These are phyloP conservation scores for Lachnellula willkommii DNA, from an alignment of 2,329 filamentous ascomycete species.

Conservation along the genomic window DNA sequence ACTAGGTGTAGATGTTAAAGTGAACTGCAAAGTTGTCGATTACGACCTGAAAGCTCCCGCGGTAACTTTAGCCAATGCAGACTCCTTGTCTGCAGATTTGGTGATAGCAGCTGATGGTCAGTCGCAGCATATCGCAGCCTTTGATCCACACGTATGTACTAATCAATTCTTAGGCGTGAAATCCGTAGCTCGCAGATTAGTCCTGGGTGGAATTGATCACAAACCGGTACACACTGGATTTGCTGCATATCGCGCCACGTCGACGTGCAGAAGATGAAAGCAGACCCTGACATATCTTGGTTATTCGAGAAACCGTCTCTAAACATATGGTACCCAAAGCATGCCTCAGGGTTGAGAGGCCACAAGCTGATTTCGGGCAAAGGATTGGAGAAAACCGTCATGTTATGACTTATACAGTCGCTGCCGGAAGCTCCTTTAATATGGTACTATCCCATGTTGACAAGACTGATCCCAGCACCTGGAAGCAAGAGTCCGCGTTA, in stretches of 20 bases:
- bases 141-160: not conserved
- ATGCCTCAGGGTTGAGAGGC: not conserved
- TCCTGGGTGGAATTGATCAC: conserved; percentile 24
- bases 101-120: conserved; percentile 36
- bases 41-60: conserved; percentile 22
- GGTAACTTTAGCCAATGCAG: conserved; percentile 23
- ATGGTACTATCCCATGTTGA: conserved; percentile 24
- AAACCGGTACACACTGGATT: conserved; percentile 34
- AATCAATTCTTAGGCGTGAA: conserved; percentile 24
- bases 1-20: conserved; percentile 24
- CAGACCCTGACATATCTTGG: conserved; percentile 34
- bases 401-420: conserved; percentile 30
- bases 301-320: conserved; percentile 34
- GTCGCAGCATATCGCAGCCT: not conserved
- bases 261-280: conserved; percentile 34
- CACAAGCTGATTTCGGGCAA: not conserved
- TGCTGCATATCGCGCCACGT: conserved; percentile 40
- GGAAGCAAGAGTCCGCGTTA: conserved; percentile 27
- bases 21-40: conserved; percentile 19
- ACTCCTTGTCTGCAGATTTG: conserved; percentile 28
- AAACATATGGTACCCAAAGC: conserved; percentile 27
- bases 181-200: conserved; percentile 25
- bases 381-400: conserved; percentile 27
- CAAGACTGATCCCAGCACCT: conserved; percentile 30
- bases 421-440: conserved; percentile 22